Evolutionary conservation across 192 early-diverging fungal species (phyloP), one percentile per base, ranked within the genome.

Genomic region (Neocallimastix lanati): DNA sequence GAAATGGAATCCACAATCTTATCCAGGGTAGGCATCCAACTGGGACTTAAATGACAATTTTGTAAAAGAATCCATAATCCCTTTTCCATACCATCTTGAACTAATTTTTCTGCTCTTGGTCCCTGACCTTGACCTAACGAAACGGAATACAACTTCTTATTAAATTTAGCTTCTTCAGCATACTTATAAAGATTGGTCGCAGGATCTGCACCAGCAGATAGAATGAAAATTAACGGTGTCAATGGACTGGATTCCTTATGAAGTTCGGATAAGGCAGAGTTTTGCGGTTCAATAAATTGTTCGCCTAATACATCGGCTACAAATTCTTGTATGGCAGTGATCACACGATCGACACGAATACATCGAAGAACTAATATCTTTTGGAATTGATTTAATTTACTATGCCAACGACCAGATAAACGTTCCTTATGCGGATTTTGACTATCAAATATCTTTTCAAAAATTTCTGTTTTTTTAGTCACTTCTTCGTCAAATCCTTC

Each of bases 61-160:
- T 90, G 88, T 13, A 90, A 82, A 58, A 90, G 76, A 80, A 90
- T 82, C 88, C 88, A 90, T 38, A 90, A 79, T 9, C 88, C 88
- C 18, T 88, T 78, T 77, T 90, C 88, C 83, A 89, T 86, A 36
- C 88, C 88, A 78, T 90, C 88, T 77, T 86, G 86, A 58, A 90
- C 89, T 67, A 90, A 78, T 13, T 82, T 85, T 83, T 90, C 88
- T 11, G 88, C 88, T 77, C 82, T 80, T 78, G 88, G 88, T 18
- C 88, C 88, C 79, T 90, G 88, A 29, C 88, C 88, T 81, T 90
- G 88, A 29, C 88, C 88, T 28, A 90, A 80, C 2, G 88, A 90
- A 0, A 90, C 87, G 21, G 88, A 83, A 13, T 82, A 84, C 2
- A 90, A 80, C 79, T 87, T 86, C 80, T 90, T 90, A 30, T 84